Evolutionary conservation across 2,329 filamentous ascomycete species (phyloP).

Genomic region (Raffaelea arxii): DNA sequence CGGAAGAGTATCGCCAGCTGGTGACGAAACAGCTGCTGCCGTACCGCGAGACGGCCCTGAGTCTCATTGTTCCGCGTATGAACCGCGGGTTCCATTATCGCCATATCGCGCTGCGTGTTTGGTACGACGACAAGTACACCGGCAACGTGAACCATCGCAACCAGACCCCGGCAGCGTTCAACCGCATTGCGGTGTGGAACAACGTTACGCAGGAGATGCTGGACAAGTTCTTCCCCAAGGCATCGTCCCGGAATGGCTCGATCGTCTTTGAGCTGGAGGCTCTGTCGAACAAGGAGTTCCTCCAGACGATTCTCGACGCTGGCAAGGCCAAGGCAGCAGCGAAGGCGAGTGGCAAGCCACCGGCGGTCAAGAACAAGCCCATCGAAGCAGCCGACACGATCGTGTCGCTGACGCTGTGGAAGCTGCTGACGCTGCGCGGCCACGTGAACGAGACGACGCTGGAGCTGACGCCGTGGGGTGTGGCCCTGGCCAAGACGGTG

Average conservation of each 20-base stretch:
- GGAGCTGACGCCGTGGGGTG: conserved; percentile 74
- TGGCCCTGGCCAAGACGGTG: conserved; percentile 63
- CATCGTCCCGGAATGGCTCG: conserved; percentile 32
- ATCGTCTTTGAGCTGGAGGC: conserved; percentile 55
- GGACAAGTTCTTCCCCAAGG: conserved; percentile 36
- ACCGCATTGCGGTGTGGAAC: conserved; percentile 55
- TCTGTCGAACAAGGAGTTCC: conserved; percentile 60
- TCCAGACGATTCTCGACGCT: conserved; percentile 54
- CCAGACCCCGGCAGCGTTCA: conserved; percentile 36
- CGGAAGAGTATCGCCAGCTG: conserved; percentile 70
- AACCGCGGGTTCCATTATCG: conserved; percentile 78
- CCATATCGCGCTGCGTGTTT: conserved; percentile 66
- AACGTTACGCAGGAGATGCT: conserved; percentile 55
- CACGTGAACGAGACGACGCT: conserved; percentile 68
- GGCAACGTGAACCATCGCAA: conserved; percentile 56
- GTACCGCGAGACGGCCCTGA: conserved; percentile 66
- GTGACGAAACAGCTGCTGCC: conserved; percentile 65
- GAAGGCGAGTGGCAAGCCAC: no score
- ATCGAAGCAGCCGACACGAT: conserved; percentile 58
- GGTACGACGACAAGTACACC: conserved; percentile 67
- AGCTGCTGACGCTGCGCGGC: conserved; percentile 79
- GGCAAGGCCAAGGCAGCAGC: conserved; percentile 39
- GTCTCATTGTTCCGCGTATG: conserved; percentile 68
- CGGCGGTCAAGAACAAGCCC: conserved; percentile 42
- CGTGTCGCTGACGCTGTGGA: conserved; percentile 67